phyloP scores from a whole-genome alignment of 331 rosid genomes.

The Spiraea crenata region DNA sequence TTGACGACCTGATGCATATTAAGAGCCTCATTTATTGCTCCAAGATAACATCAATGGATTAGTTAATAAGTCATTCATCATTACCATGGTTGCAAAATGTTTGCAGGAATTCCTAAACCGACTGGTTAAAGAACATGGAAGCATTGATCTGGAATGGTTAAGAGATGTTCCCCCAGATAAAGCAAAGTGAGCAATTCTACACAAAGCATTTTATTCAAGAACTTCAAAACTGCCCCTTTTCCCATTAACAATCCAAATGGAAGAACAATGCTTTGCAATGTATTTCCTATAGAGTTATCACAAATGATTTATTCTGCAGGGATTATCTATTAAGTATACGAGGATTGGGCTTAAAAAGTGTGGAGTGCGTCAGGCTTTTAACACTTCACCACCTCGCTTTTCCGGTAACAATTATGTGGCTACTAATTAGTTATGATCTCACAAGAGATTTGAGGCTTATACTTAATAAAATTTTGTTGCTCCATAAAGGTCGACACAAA shows the following conservation, averaged over 20 bases:
- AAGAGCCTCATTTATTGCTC: neutral
- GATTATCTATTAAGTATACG: conserved; percentile 78
- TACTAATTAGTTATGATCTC: conserved; percentile 6
- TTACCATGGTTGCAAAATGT: conserved; percentile 17
- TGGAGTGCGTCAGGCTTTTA: conserved; percentile 89
- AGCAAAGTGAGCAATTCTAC: conserved; percentile 59
- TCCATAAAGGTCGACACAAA: conserved; percentile 85
- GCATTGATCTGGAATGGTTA: conserved; percentile 93
- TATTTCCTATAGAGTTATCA: conserved; percentile 9
- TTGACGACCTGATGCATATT: conserved; percentile 1
- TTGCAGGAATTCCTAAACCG: conserved; percentile 81
- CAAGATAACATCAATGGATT: neutral
- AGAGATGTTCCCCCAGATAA: conserved; percentile 87
- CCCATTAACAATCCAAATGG: neutral
- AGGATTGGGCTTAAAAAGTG: conserved; percentile 94
- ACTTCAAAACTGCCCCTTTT: neutral
- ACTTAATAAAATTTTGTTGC: conserved; percentile 20
- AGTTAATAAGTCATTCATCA: neutral
- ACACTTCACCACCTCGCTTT: conserved; percentile 95
- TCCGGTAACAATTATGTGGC: conserved; percentile 62
- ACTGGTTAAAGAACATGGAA: conserved; percentile 75
- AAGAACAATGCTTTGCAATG: conserved; percentile 8
- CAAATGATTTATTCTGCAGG: conserved; percentile 42
- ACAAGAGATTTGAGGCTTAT: conserved; percentile 15
- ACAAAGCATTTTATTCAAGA: neutral